A percentile compares a stretch with the other conserved stretches of the same genome.
These are phyloP conservation scores for Nakaseomyces sp. DNA, from an alignment of 1,139 yeast species.

Conservation along the genomic window DNA sequence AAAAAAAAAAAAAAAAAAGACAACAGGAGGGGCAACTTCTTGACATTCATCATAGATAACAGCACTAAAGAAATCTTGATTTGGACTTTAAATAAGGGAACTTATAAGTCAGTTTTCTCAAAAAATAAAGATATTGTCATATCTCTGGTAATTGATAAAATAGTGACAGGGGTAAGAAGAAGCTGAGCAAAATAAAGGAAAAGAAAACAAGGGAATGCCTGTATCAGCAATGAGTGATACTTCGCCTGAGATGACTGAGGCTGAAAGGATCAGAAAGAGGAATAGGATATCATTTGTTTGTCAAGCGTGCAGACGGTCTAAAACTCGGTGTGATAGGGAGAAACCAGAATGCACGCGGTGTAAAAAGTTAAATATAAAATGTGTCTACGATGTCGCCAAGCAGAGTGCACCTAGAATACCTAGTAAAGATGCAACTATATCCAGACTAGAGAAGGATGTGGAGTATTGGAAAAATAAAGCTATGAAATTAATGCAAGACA, in stretches of 20 bases:
- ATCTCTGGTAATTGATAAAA: too few relatives aligned
- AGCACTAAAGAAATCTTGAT: too few relatives aligned
- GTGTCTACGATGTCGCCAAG: conserved; percentile 22
- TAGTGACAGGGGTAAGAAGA: too few relatives aligned
- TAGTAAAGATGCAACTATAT: conserved; percentile 25
- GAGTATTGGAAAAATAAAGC: conserved; percentile 24
- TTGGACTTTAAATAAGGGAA: neutral
- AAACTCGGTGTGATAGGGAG: conserved; percentile 26
- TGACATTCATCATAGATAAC: too few relatives aligned
- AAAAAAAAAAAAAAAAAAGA: too few relatives aligned
- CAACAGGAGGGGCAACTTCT: too few relatives aligned
- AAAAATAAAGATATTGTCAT: neutral
- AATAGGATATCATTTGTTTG: conserved; percentile 25
- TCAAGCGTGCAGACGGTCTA: conserved; percentile 22
- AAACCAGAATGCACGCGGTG: conserved; percentile 24
- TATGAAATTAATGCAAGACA: conserved; percentile 7
- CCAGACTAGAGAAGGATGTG: conserved; percentile 21
- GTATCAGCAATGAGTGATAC: neutral
- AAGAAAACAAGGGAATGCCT: neutral
- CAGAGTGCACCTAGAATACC: conserved; percentile 25
- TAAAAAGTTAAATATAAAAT: conserved; percentile 15
- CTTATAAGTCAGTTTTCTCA: too few relatives aligned
- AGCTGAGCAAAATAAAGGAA: neutral
- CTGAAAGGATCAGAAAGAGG: conserved; percentile 12
- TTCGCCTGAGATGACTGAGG: neutral